Percentiles rank a stretch among this genome's conserved stretches.
phyloP scores from a whole-genome alignment of 116 monocot genomes.

The Thalassia testudinum region DNA sequence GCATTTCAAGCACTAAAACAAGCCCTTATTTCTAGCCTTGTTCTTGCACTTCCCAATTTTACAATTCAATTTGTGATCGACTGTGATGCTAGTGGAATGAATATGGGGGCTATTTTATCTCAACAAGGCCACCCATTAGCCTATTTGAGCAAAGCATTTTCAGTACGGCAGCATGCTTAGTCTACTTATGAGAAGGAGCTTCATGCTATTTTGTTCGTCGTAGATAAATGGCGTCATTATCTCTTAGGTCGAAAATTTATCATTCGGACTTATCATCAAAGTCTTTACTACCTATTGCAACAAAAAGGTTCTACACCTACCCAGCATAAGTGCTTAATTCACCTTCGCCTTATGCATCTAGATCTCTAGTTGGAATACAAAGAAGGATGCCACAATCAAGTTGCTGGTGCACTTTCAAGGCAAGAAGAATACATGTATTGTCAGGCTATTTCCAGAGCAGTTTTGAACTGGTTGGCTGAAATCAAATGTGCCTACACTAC shows the following conservation, averaged over 20 bases:
- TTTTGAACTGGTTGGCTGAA: background rate
- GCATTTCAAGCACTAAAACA: background rate
- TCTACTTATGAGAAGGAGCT: conserved; percentile 3
- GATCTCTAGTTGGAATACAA: background rate
- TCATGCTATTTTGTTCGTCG: background rate
- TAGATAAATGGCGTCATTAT: background rate
- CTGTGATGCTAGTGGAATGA: background rate
- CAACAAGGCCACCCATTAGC: background rate
- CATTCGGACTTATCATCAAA: background rate
- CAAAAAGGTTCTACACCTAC: background rate
- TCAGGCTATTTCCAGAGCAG: background rate
- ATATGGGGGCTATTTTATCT: background rate
- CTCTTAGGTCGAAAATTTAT: background rate
- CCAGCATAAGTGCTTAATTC: conserved; percentile 1
- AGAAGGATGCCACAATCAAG: background rate
- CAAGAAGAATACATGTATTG: no score
- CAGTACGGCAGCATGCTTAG: background rate
- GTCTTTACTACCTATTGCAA: background rate
- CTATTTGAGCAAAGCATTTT: background rate
- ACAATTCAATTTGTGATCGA: background rate
- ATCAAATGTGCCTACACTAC: background rate
- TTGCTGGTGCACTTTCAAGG: background rate
- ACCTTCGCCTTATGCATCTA: background rate
- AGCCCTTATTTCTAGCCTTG: background rate
- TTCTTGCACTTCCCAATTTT: background rate